These are phyloP conservation scores for Agastache rugosa DNA, from an alignment of 257 asterid genomes.

Conservation along the genomic window DNA sequence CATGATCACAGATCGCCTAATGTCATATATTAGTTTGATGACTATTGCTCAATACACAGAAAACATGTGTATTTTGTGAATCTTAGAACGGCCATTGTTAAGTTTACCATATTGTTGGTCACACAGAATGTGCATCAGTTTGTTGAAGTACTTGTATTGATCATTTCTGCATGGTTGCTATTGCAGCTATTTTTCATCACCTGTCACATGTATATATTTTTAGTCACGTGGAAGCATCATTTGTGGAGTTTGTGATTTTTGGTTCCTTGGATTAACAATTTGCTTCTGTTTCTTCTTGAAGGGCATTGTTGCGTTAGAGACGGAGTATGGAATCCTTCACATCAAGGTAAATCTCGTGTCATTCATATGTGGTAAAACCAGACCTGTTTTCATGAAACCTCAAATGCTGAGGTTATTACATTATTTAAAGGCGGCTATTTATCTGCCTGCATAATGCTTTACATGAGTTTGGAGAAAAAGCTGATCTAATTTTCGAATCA, in stretches of 20 bases:
- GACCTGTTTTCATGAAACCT: constrained; percentile 13
- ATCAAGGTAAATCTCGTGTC: constrained; percentile 64
- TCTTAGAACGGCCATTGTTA: background rate
- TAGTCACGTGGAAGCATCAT: background rate
- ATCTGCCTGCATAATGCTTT: background rate
- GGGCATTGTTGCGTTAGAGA: constrained; percentile 88
- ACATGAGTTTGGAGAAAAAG: background rate
- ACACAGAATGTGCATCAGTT: background rate
- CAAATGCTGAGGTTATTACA: background rate
- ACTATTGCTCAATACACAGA: background rate
- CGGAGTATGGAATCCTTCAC: constrained; percentile 82
- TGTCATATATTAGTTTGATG: constrained; percentile 24
- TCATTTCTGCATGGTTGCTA: constrained; percentile 1
- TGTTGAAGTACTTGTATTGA: constrained; percentile 9
- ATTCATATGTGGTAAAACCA: constrained; percentile 13
- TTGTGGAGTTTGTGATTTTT: constrained; percentile 16
- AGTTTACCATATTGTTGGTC: constrained; percentile 9
- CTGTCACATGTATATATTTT: background rate
- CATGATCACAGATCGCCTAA: background rate
- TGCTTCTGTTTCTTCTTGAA: constrained; percentile 40
- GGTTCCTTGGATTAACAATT: constrained; percentile 17
- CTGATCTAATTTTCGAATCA: background rate
- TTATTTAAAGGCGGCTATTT: background rate
- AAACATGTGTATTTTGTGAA: background rate
- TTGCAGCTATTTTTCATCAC: constrained; percentile 12